These are phyloP conservation scores for Chaetomium olivaceum DNA, from an alignment of 2,329 filamentous ascomycete genomes.

Conservation along the genomic window DNA sequence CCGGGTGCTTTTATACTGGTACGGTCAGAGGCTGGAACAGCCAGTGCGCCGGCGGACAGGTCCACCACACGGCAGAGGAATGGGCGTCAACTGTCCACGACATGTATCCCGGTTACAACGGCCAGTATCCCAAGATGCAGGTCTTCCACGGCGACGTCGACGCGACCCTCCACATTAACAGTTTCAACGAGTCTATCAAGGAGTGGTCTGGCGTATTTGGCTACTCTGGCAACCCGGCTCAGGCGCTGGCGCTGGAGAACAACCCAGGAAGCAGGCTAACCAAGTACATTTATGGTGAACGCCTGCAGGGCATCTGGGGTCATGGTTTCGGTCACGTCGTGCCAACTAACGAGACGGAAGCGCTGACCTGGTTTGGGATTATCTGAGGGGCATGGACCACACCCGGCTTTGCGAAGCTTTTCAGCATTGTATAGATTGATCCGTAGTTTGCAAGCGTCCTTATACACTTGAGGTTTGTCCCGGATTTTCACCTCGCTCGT, in stretches of 20 bases:
- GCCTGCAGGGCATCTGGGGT: background rate
- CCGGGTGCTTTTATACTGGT: constrained; percentile 1
- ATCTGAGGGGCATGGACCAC: background rate
- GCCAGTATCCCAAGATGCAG: background rate
- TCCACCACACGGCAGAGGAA: background rate
- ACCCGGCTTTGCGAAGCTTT: no score
- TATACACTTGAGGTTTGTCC: no score
- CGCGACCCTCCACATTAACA: background rate
- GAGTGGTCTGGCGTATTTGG: constrained; percentile 8
- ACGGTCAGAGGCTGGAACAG: constrained; percentile 1
- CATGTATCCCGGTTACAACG: background rate
- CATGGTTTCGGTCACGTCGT: background rate
- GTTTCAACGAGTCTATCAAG: background rate
- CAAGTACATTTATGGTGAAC: background rate
- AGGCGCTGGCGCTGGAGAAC: background rate
- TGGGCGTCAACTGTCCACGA: background rate
- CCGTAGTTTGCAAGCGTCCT: no score
- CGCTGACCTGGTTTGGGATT: background rate
- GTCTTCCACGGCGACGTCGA: constrained; percentile 4
- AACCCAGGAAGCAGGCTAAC: background rate
- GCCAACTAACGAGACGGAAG: background rate
- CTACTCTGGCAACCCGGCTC: background rate
- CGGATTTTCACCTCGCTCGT: no score
- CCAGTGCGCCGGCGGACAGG: background rate
- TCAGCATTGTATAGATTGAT: no score